Evolutionary conservation across 306 rosid genomes (phyloP).

Genomic region (Castanea sativa): DNA sequence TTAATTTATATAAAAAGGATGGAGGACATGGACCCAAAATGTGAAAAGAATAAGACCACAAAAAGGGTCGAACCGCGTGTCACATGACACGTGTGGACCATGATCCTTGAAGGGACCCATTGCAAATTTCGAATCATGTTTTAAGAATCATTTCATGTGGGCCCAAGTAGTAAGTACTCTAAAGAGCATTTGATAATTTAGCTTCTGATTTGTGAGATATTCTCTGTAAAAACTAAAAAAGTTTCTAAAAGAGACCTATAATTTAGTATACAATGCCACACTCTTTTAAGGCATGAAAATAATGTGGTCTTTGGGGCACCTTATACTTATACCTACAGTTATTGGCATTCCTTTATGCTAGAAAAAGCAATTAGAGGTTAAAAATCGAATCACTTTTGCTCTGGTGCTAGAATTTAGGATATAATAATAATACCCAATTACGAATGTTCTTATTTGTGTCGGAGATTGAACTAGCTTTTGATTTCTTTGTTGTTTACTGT

Average conservation of each 20-base stretch:
- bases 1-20: no score
- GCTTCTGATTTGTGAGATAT: neutral
- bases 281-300: neutral
- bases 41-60: neutral
- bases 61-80: no score
- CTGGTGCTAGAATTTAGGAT: no score
- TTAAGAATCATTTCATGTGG: neutral
- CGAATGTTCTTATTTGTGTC: no score
- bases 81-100: no score
- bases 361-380: neutral
- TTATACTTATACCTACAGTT: neutral
- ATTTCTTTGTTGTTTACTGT: no score
- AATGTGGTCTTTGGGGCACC: neutral
- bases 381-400: no score
- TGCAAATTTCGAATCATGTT: neutral
- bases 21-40: neutral
- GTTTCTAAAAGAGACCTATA: no score
- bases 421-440: no score
- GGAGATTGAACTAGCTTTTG: no score
- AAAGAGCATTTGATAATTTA: neutral
- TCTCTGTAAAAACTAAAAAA: neutral
- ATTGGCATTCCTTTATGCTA: neutral
- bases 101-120: neutral
- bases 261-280: no score
- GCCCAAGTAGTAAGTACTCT: neutral